phyloP scores from a whole-genome alignment of 306 rosid genomes.

The Macrotyloma uniflorum region DNA sequence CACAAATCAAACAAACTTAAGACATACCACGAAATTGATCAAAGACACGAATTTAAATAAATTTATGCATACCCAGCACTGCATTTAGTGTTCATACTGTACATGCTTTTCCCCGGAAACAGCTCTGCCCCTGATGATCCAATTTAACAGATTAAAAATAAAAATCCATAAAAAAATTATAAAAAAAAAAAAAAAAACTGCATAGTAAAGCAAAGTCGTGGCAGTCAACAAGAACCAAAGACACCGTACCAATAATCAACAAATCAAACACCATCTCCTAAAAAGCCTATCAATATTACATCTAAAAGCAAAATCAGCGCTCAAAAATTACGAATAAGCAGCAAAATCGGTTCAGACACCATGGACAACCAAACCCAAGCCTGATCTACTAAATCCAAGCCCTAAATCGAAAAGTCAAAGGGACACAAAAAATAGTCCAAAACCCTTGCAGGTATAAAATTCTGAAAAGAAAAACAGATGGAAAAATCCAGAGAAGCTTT shows the following conservation, averaged over 20 bases:
- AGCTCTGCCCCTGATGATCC: constrained; percentile 44
- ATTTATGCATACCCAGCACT: constrained; percentile 39
- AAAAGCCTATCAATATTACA: neutral
- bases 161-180: neutral
- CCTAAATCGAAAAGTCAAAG: constrained; percentile 4
- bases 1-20: neutral
- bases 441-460: neutral
- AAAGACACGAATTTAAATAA: neutral
- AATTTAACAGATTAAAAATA: constrained; percentile 33
- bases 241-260: neutral
- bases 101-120: constrained; percentile 42
- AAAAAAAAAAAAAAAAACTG: neutral
- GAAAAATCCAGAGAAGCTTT: neutral
- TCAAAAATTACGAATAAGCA: neutral
- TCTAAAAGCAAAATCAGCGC: neutral
- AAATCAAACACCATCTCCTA: neutral
- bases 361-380: neutral
- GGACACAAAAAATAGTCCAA: neutral
- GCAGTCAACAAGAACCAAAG: neutral
- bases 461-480: neutral
- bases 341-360: neutral
- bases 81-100: constrained; percentile 42
- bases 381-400: constrained; percentile 42
- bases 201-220: neutral
- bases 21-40: neutral